A percentile compares a stretch with the other conserved stretches of the same genome.
phyloP scores from a whole-genome alignment of 2,329 filamentous ascomycete species.

The Ceratocystis destructans region DNA sequence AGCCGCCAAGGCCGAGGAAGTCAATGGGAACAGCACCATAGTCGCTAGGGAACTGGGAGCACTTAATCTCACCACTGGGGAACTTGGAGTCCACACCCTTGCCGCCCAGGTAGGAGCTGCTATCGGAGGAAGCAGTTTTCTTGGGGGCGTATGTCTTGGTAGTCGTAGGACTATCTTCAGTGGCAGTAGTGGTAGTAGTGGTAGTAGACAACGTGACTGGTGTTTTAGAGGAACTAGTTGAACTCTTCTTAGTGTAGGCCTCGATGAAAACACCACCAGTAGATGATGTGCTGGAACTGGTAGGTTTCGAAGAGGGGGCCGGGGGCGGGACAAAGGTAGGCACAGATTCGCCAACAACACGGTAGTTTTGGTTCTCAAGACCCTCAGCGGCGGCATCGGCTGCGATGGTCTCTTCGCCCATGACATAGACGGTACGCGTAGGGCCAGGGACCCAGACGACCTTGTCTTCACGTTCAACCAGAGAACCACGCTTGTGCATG shows the following conservation, averaged over 20 bases:
- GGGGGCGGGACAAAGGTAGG: slow-evolving; percentile 28
- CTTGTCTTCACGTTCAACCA: slow-evolving; percentile 26
- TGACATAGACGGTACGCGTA: slow-evolving; percentile 56
- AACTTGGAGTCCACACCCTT: slow-evolving; percentile 54
- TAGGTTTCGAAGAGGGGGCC: slow-evolving; percentile 32
- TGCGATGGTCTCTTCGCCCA: slow-evolving; percentile 44
- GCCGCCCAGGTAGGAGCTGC: slow-evolving; percentile 23
- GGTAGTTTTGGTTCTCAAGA: slow-evolving; percentile 56
- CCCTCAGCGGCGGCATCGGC: slow-evolving; percentile 55
- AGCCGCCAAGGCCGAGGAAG: slow-evolving; percentile 60
- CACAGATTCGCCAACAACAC: slow-evolving; percentile 46
- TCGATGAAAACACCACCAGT: slow-evolving; percentile 19
- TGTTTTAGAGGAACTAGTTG: neutral
- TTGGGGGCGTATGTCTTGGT: neutral
- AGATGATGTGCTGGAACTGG: slow-evolving; percentile 25
- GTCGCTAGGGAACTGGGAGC: slow-evolving; percentile 58
- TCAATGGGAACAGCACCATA: slow-evolving; percentile 64
- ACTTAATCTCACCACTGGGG: slow-evolving; percentile 59
- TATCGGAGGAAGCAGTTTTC: neutral
- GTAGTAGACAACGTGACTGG: neutral
- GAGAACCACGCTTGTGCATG: slow-evolving; percentile 16
- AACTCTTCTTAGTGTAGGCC: slow-evolving; percentile 22
- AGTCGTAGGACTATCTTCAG: neutral
- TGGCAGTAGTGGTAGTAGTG: neutral
- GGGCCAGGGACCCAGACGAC: slow-evolving; percentile 45